These are phyloP conservation scores for Dipodascopsis tothii DNA, from an alignment of 805 yeast species.

Conservation along the genomic window DNA sequence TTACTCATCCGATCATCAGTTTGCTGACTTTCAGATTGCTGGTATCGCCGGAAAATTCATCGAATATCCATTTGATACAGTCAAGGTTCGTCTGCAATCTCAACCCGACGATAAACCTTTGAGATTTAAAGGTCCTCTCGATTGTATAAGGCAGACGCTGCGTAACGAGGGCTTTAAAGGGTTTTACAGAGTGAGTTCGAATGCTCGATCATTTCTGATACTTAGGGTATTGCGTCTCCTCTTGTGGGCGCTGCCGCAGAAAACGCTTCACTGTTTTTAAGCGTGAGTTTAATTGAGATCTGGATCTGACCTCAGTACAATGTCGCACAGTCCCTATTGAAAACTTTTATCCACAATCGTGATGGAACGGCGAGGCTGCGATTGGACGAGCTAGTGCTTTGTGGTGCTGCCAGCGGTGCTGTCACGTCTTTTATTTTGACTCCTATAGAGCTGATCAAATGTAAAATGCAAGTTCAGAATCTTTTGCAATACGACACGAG, in stretches of 20 bases:
- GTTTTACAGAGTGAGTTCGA: conserved; percentile 48
- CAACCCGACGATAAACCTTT: conserved; percentile 50
- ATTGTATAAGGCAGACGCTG: conserved; percentile 58
- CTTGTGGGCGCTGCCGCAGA: conserved; percentile 86
- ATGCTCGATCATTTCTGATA: neutral
- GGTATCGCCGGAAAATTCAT: conserved; percentile 79
- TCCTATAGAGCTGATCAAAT: conserved; percentile 86
- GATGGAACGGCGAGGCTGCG: conserved; percentile 30
- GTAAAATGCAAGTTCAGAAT: conserved; percentile 70
- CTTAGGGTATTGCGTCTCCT: conserved; percentile 67
- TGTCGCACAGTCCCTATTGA: too few relatives aligned
- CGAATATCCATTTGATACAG: conserved; percentile 89
- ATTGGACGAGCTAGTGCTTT: conserved; percentile 42
- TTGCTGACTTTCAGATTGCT: conserved; percentile 34
- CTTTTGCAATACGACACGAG: conserved; percentile 24
- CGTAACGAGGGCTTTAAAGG: conserved; percentile 67
- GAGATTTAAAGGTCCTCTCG: conserved; percentile 50
- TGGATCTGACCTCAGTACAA: conserved; percentile 27
- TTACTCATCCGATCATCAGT: neutral
- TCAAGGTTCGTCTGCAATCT: conserved; percentile 78
- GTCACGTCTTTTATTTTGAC: conserved; percentile 76
- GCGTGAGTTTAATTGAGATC: conserved; percentile 19
- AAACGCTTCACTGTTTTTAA: conserved; percentile 67
- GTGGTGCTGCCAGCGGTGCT: conserved; percentile 81
- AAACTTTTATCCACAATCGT: too few relatives aligned